A percentile compares a stretch with the other conserved stretches of the same genome.
These are phyloP conservation scores for Ceratocystis cubensis DNA, from an alignment of 2,329 filamentous ascomycete species.

Conservation along the genomic window DNA sequence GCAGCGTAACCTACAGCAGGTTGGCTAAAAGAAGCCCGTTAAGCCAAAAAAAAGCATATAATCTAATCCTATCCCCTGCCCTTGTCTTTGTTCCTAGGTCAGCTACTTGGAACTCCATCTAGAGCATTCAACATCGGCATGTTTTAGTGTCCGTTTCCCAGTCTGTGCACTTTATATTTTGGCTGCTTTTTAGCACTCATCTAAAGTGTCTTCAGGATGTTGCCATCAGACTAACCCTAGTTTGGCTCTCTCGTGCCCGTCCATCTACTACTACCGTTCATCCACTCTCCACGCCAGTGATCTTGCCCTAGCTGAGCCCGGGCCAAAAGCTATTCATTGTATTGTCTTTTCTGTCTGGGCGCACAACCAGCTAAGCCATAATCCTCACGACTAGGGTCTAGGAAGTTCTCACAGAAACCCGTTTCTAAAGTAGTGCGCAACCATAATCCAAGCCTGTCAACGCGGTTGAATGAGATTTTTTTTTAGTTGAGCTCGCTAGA, in stretches of 20 bases:
- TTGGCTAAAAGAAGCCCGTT: no score
- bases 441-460: background rate
- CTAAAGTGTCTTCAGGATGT: background rate
- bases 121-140: background rate
- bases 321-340: background rate
- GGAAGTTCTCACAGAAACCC: background rate
- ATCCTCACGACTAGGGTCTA: background rate
- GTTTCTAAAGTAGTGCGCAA: constrained; percentile 3
- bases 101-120: background rate
- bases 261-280: background rate
- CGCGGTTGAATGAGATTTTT: background rate
- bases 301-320: background rate
- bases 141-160: background rate
- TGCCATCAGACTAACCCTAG: background rate
- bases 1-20: no score
- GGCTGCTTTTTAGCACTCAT: background rate
- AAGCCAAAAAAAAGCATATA: no score
- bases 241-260: background rate
- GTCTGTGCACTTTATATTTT: constrained; percentile 1
- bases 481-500: constrained; percentile 2
- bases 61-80: background rate
- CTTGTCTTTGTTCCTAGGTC: background rate
- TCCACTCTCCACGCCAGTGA: background rate
- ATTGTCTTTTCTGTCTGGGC: background rate
- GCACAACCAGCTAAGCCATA: background rate